Evolutionary conservation across 1,139 yeast genomes (phyloP).

Genomic region (Yamadazyma blattariae): DNA sequence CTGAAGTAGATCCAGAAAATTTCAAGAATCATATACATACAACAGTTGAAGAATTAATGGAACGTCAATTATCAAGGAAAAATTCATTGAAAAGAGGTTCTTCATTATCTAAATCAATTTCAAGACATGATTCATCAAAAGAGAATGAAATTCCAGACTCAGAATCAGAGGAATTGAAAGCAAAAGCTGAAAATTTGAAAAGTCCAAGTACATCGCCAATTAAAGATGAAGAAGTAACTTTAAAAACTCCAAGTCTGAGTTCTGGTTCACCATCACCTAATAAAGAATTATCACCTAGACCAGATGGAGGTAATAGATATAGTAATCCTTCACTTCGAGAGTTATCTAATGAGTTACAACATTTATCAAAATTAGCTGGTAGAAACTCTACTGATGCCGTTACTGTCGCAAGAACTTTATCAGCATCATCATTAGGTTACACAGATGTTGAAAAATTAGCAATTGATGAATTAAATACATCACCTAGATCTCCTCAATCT

Average conservation of each 20-base stretch:
- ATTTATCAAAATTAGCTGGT: constrained; percentile 66
- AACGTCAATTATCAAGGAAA: constrained; percentile 31
- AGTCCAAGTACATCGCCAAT: neutral
- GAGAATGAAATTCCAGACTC: constrained; percentile 1
- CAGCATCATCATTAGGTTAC: constrained; percentile 57
- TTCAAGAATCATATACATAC: constrained; percentile 79
- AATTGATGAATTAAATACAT: constrained; percentile 33
- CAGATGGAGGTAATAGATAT: constrained; percentile 16
- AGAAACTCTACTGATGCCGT: constrained; percentile 72
- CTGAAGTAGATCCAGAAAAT: constrained; percentile 89
- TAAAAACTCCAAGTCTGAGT: constrained; percentile 7
- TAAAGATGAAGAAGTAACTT: neutral
- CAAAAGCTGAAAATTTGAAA: no score
- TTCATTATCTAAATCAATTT: constrained; percentile 23
- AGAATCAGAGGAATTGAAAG: no score
- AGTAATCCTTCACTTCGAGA: constrained; percentile 63
- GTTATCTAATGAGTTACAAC: constrained; percentile 64
- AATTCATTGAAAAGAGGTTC: constrained; percentile 29
- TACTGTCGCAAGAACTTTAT: constrained; percentile 68
- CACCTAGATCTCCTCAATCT: constrained; percentile 13
- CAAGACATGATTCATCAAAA: constrained; percentile 13
- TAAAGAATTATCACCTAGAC: constrained; percentile 9
- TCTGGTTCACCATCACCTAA: constrained; percentile 8
- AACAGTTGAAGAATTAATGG: constrained; percentile 72
- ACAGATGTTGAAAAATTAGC: constrained; percentile 51